Evolutionary conservation across 306 rosid genomes (phyloP), one percentile per base, ranked within the genome.

Genomic region (Vicia sativa): DNA sequence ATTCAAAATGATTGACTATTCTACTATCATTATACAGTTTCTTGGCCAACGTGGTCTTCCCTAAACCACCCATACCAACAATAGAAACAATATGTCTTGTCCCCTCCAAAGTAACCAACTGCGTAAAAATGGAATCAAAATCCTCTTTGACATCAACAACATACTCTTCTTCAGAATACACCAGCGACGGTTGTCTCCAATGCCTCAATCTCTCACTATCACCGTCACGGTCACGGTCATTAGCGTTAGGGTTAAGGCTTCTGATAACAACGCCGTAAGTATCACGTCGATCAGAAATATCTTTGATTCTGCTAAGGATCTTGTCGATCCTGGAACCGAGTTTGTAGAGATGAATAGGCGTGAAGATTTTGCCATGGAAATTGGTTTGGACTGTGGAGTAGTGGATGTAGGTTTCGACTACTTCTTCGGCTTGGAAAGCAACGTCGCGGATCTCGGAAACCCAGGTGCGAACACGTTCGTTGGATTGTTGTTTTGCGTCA

Each of bases 11-110:
- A 29, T 55, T 49, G 0, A 3, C 19, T 2, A 74, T 58, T 10
- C 52, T 34, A 23, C 44, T 10, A 2, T 67, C 72, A 25, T 78
- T 71, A 16, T 82, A 78, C 5, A 81, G 65, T 44, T 55, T 74
- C 78, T 78, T 82, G 0, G 80, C 82, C 62, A 74, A 45, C 3
- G 83, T 78, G 11, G 83, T 78, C 64, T 78, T 78, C 11, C 83
- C 83, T 23, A 78, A 41, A 58, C 86, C 86, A 18, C 82, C 83
- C 86, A 82, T 82, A 0, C 86, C 83, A 66, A 82, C 78, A 15
- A 82, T 62, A 14, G 86, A 82, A 71, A 82, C 80, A 41, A 78
- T 78, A 5, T 63, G 68, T 2, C 65, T 48, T 10, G 62, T 57
- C 4, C 66, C 15, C 16, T 77, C 82, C 74, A 29, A 0, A 0